Conservation (phyloP, 148 eudicot genomes). For the Hydrangea macrophylla region DNA sequence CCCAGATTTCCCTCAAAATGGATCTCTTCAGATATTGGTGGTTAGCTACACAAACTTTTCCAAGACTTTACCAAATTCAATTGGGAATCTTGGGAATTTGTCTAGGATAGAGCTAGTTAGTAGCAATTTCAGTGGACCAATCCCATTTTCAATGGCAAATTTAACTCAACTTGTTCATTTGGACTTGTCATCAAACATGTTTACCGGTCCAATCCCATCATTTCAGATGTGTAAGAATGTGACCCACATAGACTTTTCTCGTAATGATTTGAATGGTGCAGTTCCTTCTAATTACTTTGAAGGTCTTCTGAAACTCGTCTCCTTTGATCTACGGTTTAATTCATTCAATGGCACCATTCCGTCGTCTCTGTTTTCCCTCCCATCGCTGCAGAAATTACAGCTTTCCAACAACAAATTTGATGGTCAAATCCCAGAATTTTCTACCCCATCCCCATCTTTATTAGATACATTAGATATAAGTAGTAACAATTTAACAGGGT, state of each 20-base stretch:
- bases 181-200: slow-evolving; percentile 20
- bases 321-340: slow-evolving; percentile 22
- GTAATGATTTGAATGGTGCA: slow-evolving; percentile 20
- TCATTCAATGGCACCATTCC: slow-evolving; percentile 26
- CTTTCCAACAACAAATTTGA: slow-evolving; percentile 24
- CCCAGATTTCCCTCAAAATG: slow-evolving; percentile 19
- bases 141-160: slow-evolving; percentile 20
- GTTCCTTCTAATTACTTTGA: slow-evolving; percentile 14
- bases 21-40: slow-evolving; percentile 17
- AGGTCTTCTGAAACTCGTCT: slow-evolving; percentile 15
- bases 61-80: slow-evolving; percentile 23
- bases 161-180: slow-evolving; percentile 18
- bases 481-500: slow-evolving; percentile 26
- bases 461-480: slow-evolving; percentile 29
- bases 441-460: neutral
- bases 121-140: slow-evolving; percentile 22
- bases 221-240: slow-evolving; percentile 22
- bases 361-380: slow-evolving; percentile 17
- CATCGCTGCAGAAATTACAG: slow-evolving; percentile 13
- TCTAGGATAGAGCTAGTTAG: slow-evolving; percentile 8
- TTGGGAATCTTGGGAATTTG: slow-evolving; percentile 17
- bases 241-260: slow-evolving; percentile 17
- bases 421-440: slow-evolving; percentile 8
- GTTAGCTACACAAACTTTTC: slow-evolving; percentile 20
- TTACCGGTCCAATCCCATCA: slow-evolving; percentile 29